phyloP scores from a whole-genome alignment of 2,329 filamentous ascomycete species.

The Talaromyces albobiverticillius region DNA sequence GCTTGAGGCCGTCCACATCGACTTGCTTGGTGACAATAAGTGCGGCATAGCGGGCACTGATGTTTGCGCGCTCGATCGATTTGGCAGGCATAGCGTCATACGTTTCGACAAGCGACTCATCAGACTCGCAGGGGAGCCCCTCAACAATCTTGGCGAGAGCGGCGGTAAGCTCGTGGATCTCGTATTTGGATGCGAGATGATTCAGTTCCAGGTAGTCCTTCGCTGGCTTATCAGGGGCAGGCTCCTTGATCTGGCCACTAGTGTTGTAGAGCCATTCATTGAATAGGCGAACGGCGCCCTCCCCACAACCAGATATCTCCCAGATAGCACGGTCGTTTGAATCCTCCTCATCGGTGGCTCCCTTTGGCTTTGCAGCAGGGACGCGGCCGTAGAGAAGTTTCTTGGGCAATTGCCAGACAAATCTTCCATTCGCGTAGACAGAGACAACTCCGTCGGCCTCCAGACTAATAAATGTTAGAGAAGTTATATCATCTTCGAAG shows the following conservation, averaged over 20 bases:
- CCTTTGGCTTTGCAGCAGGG: neutral
- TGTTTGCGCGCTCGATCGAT: neutral
- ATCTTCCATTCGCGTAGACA: slow-evolving; percentile 9
- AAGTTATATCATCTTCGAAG: too few species aligned
- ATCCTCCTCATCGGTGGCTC: neutral
- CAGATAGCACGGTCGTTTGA: neutral
- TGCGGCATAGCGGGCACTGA: slow-evolving; percentile 10
- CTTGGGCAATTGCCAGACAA: slow-evolving; percentile 7
- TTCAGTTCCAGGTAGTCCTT: slow-evolving; percentile 6
- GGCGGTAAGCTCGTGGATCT: neutral
- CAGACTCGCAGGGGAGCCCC: neutral
- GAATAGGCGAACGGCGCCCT: slow-evolving; percentile 5
- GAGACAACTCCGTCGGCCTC: slow-evolving; percentile 6
- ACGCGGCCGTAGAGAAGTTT: neutral
- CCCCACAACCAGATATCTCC: slow-evolving; percentile 6
- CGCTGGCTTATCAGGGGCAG: neutral
- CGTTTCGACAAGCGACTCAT: neutral
- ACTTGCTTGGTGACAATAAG: neutral
- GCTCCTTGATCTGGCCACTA: neutral
- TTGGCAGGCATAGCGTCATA: neutral
- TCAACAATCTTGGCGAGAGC: neutral
- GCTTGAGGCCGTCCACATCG: neutral
- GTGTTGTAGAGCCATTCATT: slow-evolving; percentile 10
- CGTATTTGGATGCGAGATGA: neutral
- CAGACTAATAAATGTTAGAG: neutral